Evolutionary conservation across 2,329 filamentous ascomycete species (phyloP), one percentile per base, ranked within the genome.

Genomic region (Stemphylium beticola): DNA sequence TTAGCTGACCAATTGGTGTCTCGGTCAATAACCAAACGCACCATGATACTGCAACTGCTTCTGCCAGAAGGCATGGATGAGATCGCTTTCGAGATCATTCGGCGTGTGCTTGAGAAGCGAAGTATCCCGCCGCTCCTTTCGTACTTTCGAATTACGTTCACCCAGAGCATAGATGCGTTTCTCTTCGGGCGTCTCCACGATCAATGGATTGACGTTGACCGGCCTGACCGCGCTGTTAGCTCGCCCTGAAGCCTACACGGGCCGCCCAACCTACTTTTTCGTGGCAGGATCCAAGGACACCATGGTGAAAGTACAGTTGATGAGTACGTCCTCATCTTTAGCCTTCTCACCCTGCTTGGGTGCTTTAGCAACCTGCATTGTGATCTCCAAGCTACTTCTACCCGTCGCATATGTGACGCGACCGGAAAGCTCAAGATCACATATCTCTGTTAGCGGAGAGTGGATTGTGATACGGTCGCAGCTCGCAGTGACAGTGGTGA

Each of bases 301-400:
- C 89, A 92, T 91, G 0, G 88, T 91, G 67, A 91, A 91, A 6
- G 87, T 84, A 73, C 87, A 90, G n/a, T 85, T 88, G 73, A 90
- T 83, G 50, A 90, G 73, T 1, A 89, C 77, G 69, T 90, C 87
- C 38, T 87, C 83, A 2, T 84, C 78, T 58, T 81, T 81, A 12
- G 77, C 74, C 32, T 75, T 67, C 64, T 88, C 79, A 20, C 86
- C 87, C 48, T 83, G 77, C 29, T 80, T 77, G 0, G 86, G 83
- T 0, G 85, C 87, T 67, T 88, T 89, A 7, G 88, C 86, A 15
- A 92, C 88, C 69, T 90, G 87, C 61, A 90, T 83, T 0, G 88
- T 90, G 8, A 92, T 86, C 64, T 92, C 89, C 74, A 91, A 85
- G 68, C 87, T 90, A 55, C 86, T 89, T 53, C 88, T 77, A 0